These are phyloP conservation scores for Piloderma croceum DNA, from an alignment of 768 basidiomycete genomes.

Conservation along the genomic window DNA sequence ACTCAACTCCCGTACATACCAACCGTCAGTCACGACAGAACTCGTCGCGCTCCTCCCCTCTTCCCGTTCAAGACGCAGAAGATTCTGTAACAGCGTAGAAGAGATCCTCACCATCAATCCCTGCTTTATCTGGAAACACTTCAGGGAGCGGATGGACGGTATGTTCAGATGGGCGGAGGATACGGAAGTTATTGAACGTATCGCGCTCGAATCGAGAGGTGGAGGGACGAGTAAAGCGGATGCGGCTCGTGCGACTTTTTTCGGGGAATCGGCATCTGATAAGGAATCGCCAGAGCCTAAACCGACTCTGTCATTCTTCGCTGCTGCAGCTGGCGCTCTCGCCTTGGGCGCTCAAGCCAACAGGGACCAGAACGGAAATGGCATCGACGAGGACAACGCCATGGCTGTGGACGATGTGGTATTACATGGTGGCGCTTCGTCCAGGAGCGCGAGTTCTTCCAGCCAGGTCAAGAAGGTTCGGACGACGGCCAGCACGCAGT, in stretches of 20 bases:
- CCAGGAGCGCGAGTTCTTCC: too few relatives aligned
- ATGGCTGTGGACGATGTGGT: too few relatives aligned
- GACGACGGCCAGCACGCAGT: too few relatives aligned
- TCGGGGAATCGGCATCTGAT: background rate
- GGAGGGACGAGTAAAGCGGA: background rate
- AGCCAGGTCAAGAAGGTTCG: too few relatives aligned
- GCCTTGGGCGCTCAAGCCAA: background rate
- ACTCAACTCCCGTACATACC: too few relatives aligned
- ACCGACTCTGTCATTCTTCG: slow-evolving; percentile 12
- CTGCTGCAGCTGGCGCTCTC: slow-evolving; percentile 9
- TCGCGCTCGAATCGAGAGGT: background rate
- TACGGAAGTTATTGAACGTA: background rate
- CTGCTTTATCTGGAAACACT: background rate
- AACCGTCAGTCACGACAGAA: too few relatives aligned
- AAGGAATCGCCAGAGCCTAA: background rate
- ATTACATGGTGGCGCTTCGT: too few relatives aligned
- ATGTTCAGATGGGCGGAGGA: background rate
- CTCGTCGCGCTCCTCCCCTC: too few relatives aligned
- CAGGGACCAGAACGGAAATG: background rate
- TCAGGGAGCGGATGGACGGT: background rate
- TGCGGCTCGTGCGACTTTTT: background rate
- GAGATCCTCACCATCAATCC: slow-evolving; percentile 14
- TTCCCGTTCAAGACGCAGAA: too few relatives aligned
- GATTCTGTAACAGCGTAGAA: too few relatives aligned
- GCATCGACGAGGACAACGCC: slow-evolving; percentile 1